Evolutionary conservation across 495 filamentous ascomycete species (phyloP).

Genomic region (Penicillium desertorum): DNA sequence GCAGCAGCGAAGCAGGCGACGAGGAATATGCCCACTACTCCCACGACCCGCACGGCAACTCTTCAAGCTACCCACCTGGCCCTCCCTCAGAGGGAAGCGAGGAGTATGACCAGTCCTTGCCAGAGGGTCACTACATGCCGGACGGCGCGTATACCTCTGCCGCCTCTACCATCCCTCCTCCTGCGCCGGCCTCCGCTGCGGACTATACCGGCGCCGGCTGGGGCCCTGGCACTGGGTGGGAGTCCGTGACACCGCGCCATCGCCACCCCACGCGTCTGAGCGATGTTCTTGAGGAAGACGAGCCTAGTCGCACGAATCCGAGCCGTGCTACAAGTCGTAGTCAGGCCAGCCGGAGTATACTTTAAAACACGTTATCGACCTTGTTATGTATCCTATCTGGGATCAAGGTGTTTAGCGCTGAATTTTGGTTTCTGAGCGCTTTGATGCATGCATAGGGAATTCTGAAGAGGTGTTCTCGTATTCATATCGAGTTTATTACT

Average conservation of each 20-base stretch:
- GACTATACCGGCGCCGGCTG: conserved; percentile 66
- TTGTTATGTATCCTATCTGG: conserved; percentile 3
- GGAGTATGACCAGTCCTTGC: conserved; percentile 53
- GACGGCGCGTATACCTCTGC: conserved; percentile 46
- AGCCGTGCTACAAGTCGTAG: conserved; percentile 45
- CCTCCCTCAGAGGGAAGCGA: conserved; percentile 52
- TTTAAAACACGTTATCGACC: neutral
- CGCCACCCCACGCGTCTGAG: conserved; percentile 93
- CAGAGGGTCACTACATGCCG: conserved; percentile 47
- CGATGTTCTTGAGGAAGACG: conserved; percentile 81
- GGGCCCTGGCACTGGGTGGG: conserved; percentile 68
- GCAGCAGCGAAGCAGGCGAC: conserved; percentile 55
- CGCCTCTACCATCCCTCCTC: conserved; percentile 32
- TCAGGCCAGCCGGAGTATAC: conserved; percentile 4
- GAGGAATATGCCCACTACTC: conserved; percentile 57
- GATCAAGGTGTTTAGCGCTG: neutral
- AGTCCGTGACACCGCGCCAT: conserved; percentile 71
- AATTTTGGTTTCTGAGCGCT: neutral
- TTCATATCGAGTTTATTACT: neutral
- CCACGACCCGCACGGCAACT: conserved; percentile 45
- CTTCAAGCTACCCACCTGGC: conserved; percentile 36
- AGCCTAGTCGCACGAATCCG: conserved; percentile 57
- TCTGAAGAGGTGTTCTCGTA: neutral
- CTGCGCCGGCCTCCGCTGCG: conserved; percentile 30
- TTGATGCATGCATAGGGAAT: conserved; percentile 2